Base-by-base conservation (phyloP, 2,329 filamentous ascomycete species). In the Elsinoe arachidis region DNA sequence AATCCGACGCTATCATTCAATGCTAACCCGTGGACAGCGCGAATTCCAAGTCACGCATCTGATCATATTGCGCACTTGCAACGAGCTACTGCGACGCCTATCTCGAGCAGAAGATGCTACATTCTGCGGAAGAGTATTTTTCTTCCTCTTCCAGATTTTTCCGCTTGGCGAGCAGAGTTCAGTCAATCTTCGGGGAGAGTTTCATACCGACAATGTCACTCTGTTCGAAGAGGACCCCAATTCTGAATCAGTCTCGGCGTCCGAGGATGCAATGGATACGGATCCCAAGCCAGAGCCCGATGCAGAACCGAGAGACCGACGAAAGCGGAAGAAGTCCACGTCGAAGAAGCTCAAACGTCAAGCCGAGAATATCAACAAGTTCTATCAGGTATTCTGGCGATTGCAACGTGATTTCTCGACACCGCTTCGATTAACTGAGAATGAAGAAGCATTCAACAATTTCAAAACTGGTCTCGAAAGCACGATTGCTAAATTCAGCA, bases 101-200 rank as follows among this genome's bases (percentile, higher is more conserved):
- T 97, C 93, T n/a, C 83, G 93, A 58, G 92, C 93, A 3, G 91
- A 97, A 70, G 93, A 99, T 71, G 95, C 93, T 0, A 90, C 95
- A 0, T 99, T 99, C 69, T 99, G 93, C 67, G 93, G 93, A 14
- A 83, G 93, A 38, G 93, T 99, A 23, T 97, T 97, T 72, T 96
- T 99, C 62, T 99, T 96, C 72, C 83, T 99, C 68, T 99, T 97
- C 72, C 93, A 99, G 70, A 95, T 90, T 70, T 97, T 99, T 67
- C 93, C 93, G 1, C 78, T 99, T 0, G 92, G 92, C 33, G 95
- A 99, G 72, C 93, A 92, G 69, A 97, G 93, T 69, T 96, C 93
- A 0, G 93, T 99, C 52, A 99, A 99, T 67, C 78, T 97, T 38
- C 83, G 93, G 54, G 93, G 93, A 64, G 92, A 97, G 73, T 99